phyloP scores from a whole-genome alignment of 176 grass and related monocot genomes.

The Cocos nucifera region DNA sequence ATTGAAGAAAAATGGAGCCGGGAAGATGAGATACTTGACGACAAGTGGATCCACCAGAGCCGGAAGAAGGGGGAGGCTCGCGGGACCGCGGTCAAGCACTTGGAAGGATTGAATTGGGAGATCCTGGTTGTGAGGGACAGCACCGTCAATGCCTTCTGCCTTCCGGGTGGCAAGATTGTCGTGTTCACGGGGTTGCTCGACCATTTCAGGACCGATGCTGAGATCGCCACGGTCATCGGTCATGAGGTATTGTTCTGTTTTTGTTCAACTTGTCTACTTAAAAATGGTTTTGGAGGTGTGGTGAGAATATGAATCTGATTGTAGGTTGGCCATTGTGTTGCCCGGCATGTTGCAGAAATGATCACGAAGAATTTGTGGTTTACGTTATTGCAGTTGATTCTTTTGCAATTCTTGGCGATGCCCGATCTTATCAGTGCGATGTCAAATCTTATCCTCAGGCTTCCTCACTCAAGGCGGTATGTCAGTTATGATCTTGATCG shows the following conservation, averaged over 20 bases:
- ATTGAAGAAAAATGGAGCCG: conserved; percentile 22
- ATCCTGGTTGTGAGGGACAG: conserved; percentile 73
- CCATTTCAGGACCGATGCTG: conserved; percentile 65
- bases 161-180: conserved; percentile 86
- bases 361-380: conserved; percentile 69
- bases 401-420: conserved; percentile 82
- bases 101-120: conserved; percentile 86
- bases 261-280: too few relatives aligned
- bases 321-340: conserved; percentile 75
- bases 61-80: conserved; percentile 35
- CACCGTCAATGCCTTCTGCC: conserved; percentile 64
- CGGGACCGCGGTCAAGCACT: conserved; percentile 38
- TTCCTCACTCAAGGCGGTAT: conserved; percentile 90
- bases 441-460: conserved; percentile 63
- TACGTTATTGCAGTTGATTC: conserved; percentile 46
- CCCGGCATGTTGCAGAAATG: conserved; percentile 63
- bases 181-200: conserved; percentile 80
- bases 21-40: conserved; percentile 85
- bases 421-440: conserved; percentile 68
- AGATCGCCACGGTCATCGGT: conserved; percentile 73
- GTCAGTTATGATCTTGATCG: neutral
- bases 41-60: conserved; percentile 65
- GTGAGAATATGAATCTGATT: conserved; percentile 3
- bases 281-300: too few relatives aligned
- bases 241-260: conserved; percentile 57